These are phyloP conservation scores for Silene vulgaris DNA, from an alignment of 179 eudicot species.

Conservation along the genomic window DNA sequence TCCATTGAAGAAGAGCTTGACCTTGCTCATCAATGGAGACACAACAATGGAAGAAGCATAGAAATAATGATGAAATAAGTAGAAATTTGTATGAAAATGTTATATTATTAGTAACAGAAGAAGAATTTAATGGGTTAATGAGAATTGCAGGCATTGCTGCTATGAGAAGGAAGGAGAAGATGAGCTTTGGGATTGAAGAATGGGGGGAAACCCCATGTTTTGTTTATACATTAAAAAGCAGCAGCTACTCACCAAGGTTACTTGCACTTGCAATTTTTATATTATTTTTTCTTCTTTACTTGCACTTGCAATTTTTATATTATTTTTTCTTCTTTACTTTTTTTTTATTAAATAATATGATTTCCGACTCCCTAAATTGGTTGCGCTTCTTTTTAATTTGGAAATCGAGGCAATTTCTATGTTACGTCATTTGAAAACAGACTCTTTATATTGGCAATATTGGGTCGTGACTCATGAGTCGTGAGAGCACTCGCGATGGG, in stretches of 20 bases:
- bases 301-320: conserved; percentile 24
- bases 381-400: too few species aligned
- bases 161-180: conserved; percentile 24
- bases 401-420: too few species aligned
- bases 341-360: not conserved
- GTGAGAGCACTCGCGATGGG: too few species aligned
- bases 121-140: conserved; percentile 29
- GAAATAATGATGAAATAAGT: conserved; percentile 24
- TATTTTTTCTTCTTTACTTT: conserved; percentile 20
- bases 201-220: conserved; percentile 82
- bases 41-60: conserved; percentile 33
- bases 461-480: too few species aligned
- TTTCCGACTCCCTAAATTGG: not conserved
- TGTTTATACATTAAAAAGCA: conserved; percentile 59
- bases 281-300: conserved; percentile 21
- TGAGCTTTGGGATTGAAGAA: conserved; percentile 63
- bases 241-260: conserved; percentile 34
- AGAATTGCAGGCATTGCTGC: conserved; percentile 55
- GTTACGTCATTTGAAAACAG: too few species aligned
- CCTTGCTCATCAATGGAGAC: conserved; percentile 64
- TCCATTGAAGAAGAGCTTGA: conserved; percentile 76
- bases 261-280: conserved; percentile 25
- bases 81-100: conserved; percentile 26
- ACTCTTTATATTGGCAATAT: too few species aligned
- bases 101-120: conserved; percentile 19